phyloP scores from a whole-genome alignment of 306 rosid species.

The Dalbergia cochinchinensis region DNA sequence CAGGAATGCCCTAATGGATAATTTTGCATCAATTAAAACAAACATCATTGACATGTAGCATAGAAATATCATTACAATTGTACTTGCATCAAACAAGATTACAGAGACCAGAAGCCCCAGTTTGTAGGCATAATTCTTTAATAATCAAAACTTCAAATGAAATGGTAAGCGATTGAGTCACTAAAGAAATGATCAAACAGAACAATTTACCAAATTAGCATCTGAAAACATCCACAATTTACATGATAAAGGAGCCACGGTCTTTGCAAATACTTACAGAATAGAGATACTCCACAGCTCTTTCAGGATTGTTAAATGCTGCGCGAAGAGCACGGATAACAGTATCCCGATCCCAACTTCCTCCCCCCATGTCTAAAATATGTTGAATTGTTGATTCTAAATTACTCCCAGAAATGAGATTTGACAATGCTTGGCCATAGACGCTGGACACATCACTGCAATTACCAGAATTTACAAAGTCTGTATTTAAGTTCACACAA shows the following conservation, averaged over 20 bases:
- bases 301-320: conserved; percentile 87
- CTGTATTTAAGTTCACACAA: conserved; percentile 26
- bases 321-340: conserved; percentile 86
- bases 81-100: not conserved
- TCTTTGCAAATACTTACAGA: conserved; percentile 65
- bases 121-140: conserved; percentile 1
- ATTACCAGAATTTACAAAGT: conserved; percentile 42
- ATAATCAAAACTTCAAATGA: conserved; percentile 6
- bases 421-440: conserved; percentile 74
- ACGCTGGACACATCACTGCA: conserved; percentile 64
- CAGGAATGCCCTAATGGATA: conserved; percentile 79
- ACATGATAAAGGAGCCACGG: not conserved
- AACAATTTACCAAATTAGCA: conserved; percentile 33
- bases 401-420: conserved; percentile 68
- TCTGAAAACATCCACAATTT: conserved; percentile 18
- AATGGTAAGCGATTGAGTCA: not conserved
- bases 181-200: conserved; percentile 27
- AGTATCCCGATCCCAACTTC: conserved; percentile 87
- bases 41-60: not conserved
- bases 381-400: conserved; percentile 73
- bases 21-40: not conserved
- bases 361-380: conserved; percentile 87
- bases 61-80: conserved; percentile 17
- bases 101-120: conserved; percentile 13
- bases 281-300: conserved; percentile 90